Base-by-base conservation (phyloP, 768 basidiomycete species). In the Boletus fagicola region DNA sequence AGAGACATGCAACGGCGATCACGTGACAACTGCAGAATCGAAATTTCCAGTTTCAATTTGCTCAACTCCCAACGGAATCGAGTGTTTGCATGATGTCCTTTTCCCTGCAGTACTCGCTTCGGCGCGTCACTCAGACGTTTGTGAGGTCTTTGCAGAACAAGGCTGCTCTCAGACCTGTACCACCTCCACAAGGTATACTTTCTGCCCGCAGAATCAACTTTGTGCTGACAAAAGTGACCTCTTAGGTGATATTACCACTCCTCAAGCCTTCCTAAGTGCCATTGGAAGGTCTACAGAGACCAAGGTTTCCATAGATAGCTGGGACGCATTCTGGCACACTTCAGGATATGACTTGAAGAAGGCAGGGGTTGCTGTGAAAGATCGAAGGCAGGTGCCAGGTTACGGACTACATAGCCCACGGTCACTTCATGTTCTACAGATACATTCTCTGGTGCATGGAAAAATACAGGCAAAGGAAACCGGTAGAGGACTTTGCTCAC, bases 371-470 rank as follows among this genome's bases (percentile, higher is more conserved):
- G 73, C 75, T 39, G 82, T 88, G 30, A 78, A 78, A 65, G 91
- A 93, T 63, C 79, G 91, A 66, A 84, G 85, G 92, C 86, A 63
- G 54, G 83, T 74, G 31, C 24, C 36, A 28, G 6, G 33, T 35
- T 16, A 35, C n/a, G 43, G 53, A 20, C 35, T 13, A n/a, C n/a
- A n/a, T n/a, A 43, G 39, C 43, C 20, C 56, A 45, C 35, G 53
- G 40, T 53, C 16, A 53, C 36, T 44, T 58, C 47, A 58, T 60
- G 52, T 47, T 45, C 10, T 44, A 16, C 62, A 93, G 92, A 67
- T 94, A 94, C 65, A 83, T 92, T 55, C 74, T 92, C 9, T 92
- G 90, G 92, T 85, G 85, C 63, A 85, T 91, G 85, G 84, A 90
- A 67, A 92, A 90, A 67, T 94, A 80, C 70, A 80, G 89, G 26